Percentiles rank a stretch among this genome's conserved stretches.
Evolutionary conservation across 2,329 filamentous ascomycete species (phyloP).

Genomic region (Ophiocordyceps australis): DNA sequence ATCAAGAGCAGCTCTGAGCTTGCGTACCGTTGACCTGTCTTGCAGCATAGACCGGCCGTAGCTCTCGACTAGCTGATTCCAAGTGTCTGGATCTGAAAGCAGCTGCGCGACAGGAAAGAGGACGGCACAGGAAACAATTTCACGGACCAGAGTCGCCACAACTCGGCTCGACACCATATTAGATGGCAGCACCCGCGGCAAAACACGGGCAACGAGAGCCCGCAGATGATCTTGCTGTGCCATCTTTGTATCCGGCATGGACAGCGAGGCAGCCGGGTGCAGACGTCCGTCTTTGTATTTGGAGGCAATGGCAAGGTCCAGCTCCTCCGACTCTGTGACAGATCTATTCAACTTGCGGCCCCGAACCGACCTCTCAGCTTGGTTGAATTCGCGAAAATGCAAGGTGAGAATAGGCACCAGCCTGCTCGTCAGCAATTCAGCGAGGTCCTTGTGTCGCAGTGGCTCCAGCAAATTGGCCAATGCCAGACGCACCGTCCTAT

Average conservation of each 20-base stretch:
- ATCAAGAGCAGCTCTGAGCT: constrained; percentile 78
- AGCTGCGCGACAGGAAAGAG: constrained; percentile 64
- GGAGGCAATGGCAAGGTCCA: constrained; percentile 86
- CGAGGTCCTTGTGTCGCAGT: constrained; percentile 60
- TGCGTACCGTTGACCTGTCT: constrained; percentile 86
- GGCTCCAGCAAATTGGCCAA: constrained; percentile 54
- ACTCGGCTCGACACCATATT: constrained; percentile 62
- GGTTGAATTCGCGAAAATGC: constrained; percentile 79
- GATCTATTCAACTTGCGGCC: constrained; percentile 76
- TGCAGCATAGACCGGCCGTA: constrained; percentile 76
- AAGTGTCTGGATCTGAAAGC: constrained; percentile 82
- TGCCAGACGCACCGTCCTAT: constrained; percentile 58
- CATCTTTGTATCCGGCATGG: constrained; percentile 67
- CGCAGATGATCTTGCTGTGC: constrained; percentile 82
- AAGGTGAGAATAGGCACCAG: constrained; percentile 76
- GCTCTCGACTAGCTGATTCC: constrained; percentile 92
- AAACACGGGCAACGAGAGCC: constrained; percentile 48
- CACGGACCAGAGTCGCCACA: constrained; percentile 64
- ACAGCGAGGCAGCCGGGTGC: constrained; percentile 68
- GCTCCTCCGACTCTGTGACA: constrained; percentile 89
- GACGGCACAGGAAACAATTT: constrained; percentile 87
- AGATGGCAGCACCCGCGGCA: constrained; percentile 58
- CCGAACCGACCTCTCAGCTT: constrained; percentile 72
- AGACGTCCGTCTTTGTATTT: constrained; percentile 82
- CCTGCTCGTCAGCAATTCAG: constrained; percentile 64